phyloP scores from a whole-genome alignment of 2,329 filamentous ascomycete genomes.

The Penicillium palitans region DNA sequence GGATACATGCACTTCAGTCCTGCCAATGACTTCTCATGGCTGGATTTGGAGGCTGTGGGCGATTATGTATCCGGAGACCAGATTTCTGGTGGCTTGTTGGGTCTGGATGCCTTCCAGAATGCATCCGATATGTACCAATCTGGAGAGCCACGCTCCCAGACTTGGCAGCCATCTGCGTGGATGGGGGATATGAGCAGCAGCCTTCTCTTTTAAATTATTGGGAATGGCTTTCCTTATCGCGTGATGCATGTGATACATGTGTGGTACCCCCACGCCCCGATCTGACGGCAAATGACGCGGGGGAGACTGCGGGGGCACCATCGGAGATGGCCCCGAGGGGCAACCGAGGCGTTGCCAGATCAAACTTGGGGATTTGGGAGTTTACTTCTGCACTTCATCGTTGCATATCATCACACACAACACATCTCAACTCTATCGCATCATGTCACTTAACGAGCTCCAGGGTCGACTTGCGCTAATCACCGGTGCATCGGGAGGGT shows the following conservation, averaged over 20 bases:
- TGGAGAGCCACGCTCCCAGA: constrained; percentile 34
- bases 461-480: constrained; percentile 58
- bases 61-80: constrained; percentile 55
- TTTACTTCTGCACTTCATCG: background rate
- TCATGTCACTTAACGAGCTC: constrained; percentile 47
- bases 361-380: background rate
- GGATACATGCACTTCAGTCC: constrained; percentile 46
- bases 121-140: constrained; percentile 30
- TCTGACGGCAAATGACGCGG: constrained; percentile 25
- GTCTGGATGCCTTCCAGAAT: constrained; percentile 39
- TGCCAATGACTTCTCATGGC: constrained; percentile 62
- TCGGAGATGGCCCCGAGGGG: constrained; percentile 29
- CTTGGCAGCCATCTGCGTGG: constrained; percentile 45
- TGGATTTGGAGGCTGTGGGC: constrained; percentile 60
- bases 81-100: constrained; percentile 38
- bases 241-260: background rate
- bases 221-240: background rate
- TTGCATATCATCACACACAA: background rate
- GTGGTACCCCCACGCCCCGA: constrained; percentile 1
- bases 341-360: constrained; percentile 16
- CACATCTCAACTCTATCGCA: background rate
- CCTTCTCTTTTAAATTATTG: constrained; percentile 33
- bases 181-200: constrained; percentile 42
- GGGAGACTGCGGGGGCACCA: constrained; percentile 20
- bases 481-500: constrained; percentile 64